These are phyloP conservation scores for Tubosaeta sp. DNA, from an alignment of 768 basidiomycete species.

Conservation along the genomic window DNA sequence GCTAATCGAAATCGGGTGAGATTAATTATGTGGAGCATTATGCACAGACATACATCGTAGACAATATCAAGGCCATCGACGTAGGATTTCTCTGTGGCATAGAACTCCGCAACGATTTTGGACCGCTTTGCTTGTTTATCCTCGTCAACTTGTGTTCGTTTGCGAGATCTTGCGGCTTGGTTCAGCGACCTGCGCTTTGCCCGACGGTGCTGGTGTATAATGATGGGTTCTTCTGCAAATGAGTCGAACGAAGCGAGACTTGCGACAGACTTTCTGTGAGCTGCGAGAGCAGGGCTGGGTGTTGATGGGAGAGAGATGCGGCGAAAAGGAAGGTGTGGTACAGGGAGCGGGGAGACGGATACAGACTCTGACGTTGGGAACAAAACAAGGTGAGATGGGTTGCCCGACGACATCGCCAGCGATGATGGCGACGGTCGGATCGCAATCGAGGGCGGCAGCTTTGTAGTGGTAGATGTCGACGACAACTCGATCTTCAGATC, in stretches of 20 bases:
- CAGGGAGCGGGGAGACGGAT: conserved; percentile 29
- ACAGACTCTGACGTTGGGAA: conserved; percentile 31
- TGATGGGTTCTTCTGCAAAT: conserved; percentile 45
- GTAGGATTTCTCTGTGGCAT: conserved; percentile 77
- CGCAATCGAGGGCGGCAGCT: conserved; percentile 5
- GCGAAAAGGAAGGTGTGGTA: conserved; percentile 56
- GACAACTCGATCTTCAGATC: conserved; percentile 2
- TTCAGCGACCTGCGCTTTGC: conserved; percentile 34
- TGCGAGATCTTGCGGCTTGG: conserved; percentile 18
- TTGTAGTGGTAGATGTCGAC: not conserved
- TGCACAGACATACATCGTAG: conserved; percentile 55
- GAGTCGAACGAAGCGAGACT: conserved; percentile 76
- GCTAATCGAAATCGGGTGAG: conserved; percentile 38
- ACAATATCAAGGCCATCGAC: conserved; percentile 79
- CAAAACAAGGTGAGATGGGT: conserved; percentile 18
- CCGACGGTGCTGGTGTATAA: conserved; percentile 28
- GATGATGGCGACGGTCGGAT: conserved; percentile 10
- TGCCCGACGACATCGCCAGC: conserved; percentile 17
- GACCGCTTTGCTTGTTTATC: conserved; percentile 52
- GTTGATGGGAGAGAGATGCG: conserved; percentile 57
- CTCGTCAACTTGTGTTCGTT: conserved; percentile 41
- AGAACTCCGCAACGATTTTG: conserved; percentile 76
- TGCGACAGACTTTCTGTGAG: conserved; percentile 58
- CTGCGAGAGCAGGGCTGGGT: conserved; percentile 37
- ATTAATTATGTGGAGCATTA: not conserved